phyloP scores from a whole-genome alignment of 441 rosid genomes.

The Raphanus hybrid region DNA sequence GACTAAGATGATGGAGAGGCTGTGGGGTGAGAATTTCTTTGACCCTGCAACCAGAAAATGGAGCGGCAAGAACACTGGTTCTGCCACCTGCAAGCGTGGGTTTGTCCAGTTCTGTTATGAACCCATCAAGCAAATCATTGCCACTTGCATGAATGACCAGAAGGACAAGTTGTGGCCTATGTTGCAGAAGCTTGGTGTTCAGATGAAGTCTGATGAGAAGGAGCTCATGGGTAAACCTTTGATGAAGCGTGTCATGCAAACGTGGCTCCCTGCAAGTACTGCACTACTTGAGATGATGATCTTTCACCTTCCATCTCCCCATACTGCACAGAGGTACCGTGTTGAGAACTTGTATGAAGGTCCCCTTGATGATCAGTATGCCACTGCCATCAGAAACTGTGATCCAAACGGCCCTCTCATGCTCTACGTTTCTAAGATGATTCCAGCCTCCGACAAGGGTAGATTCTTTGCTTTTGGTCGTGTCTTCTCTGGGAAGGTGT shows the following conservation, averaged over 20 bases:
- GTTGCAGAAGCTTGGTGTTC: constrained; percentile 43
- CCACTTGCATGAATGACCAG: constrained; percentile 47
- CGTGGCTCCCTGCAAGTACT: constrained; percentile 48
- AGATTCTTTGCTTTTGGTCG: constrained; percentile 49
- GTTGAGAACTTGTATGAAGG: constrained; percentile 65
- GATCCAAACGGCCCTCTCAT: constrained; percentile 47
- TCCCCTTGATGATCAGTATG: constrained; percentile 55
- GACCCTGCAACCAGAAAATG: constrained; percentile 45
- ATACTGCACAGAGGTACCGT: constrained; percentile 56
- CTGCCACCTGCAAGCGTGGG: constrained; percentile 47
- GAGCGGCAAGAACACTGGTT: constrained; percentile 43
- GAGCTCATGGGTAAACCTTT: constrained; percentile 41
- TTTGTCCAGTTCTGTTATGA: constrained; percentile 48
- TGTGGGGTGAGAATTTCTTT: background rate
- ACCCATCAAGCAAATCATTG: constrained; percentile 45
- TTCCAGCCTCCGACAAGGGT: constrained; percentile 49
- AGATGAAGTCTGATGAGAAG: constrained; percentile 48
- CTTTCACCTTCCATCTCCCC: constrained; percentile 55
- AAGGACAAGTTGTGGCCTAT: constrained; percentile 47
- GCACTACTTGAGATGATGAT: constrained; percentile 51
- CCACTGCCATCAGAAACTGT: constrained; percentile 45
- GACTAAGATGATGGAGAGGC: constrained; percentile 3
- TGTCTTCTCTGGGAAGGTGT: constrained; percentile 44
- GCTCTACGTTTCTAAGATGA: constrained; percentile 48
- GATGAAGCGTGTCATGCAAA: constrained; percentile 51